Base-by-base conservation (phyloP, 1,284 basidiomycete genomes). In the Apiotrichum montevideense region DNA sequence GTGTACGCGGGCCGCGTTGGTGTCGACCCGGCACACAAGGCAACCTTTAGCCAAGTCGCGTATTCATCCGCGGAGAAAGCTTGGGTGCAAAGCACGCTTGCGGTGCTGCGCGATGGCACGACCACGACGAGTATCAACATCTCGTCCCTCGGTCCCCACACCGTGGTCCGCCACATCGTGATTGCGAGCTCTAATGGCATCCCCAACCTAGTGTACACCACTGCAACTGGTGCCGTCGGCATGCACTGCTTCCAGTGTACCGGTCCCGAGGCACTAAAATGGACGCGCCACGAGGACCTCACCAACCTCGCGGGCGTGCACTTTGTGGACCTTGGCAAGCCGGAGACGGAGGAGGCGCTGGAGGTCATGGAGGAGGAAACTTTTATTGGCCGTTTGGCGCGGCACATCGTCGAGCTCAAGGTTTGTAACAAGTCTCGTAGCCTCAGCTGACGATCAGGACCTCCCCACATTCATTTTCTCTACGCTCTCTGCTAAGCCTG, bases 261-360 rank as follows among this genome's bases (percentile, higher is more conserved):
- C 15, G 46, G 14, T 8, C 35, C 47, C 9, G 47, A 13, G 4
- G 14, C 35, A n/a, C 41, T 42, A 15, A 78, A 83, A 52, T 97
- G 91, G 92, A 83, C 82, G 0, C 80, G 90, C 43, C 92, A 97
- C 69, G 94, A 98, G 69, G 82, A 84, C 0, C 79, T 96, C 10
- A 79, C 88, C 0, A 80, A 84, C 29, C 80, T 90, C 49, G 78
- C 81, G 15, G 80, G 81, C 1, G 84, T 85, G 3, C 82, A 85
- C 55, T 84, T 91, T 57, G 82, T 95, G 42, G 87, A 92, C 65
- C 80, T 95, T 7, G 88, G 90, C 0, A 88, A 90, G 73, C 77
- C 75, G 54, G 80, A 81, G 65, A 73, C 82, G 6, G 78, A 77
- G 50, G 77, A 78, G 37, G 69, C 79, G 4, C 73, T 77, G 46